Evolutionary conservation across 208 protist genomes (phyloP).

Genomic region (Crithidia thermophila): DNA sequence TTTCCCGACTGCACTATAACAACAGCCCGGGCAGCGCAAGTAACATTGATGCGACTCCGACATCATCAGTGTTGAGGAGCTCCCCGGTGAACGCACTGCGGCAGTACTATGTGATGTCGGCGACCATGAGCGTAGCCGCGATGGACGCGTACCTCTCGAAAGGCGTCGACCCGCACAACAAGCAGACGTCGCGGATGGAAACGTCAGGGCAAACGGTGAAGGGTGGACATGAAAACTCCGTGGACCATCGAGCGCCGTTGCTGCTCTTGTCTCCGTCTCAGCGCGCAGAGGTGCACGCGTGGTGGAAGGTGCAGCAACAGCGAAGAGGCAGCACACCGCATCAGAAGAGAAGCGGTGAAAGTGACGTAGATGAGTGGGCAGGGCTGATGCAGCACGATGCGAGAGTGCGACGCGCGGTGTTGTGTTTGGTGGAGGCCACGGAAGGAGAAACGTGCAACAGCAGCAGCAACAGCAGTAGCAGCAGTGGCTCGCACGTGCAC

Average conservation of each 20-base stretch:
- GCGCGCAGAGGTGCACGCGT: constrained; percentile 10
- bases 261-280: constrained; percentile 26
- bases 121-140: constrained; percentile 50
- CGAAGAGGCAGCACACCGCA: not conserved
- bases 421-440: constrained; percentile 12
- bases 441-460: constrained; percentile 11
- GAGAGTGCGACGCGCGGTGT: constrained; percentile 13
- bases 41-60: too few species aligned
- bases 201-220: too few species aligned
- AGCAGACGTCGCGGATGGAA: too few species aligned
- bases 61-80: not conserved
- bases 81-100: constrained; percentile 29
- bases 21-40: too few species aligned
- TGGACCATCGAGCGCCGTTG: too few species aligned
- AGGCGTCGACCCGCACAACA: too few species aligned
- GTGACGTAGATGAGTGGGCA: not conserved
- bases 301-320: constrained; percentile 20
- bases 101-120: constrained; percentile 79
- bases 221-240: too few species aligned
- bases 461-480: too few species aligned
- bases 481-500: not conserved
- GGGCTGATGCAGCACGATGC: not conserved
- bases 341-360: not conserved
- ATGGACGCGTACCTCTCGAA: constrained; percentile 60
- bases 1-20: constrained; percentile 13